These are phyloP conservation scores for Arthrobotrys entomopaga DNA, from an alignment of 2,329 filamentous ascomycete genomes.

Conservation along the genomic window DNA sequence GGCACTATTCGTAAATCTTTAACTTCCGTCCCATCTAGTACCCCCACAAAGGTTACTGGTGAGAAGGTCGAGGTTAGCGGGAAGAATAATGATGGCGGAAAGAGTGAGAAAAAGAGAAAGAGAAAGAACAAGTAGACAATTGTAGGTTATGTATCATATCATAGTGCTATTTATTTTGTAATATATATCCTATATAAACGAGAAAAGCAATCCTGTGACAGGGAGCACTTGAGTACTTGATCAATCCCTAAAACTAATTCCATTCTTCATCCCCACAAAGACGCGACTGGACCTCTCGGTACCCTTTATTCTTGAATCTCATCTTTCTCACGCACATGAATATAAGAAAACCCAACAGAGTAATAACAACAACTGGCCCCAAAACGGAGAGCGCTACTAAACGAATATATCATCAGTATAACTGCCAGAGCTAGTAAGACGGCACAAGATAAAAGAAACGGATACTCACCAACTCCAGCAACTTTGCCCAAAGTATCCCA, in stretches of 20 bases:
- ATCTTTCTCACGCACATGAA: slow-evolving; percentile 11
- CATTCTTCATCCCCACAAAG: slow-evolving; percentile 35
- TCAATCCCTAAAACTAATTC: slow-evolving; percentile 15
- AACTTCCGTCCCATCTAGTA: background rate
- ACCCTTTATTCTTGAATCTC: slow-evolving; percentile 21
- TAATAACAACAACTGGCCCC: slow-evolving; percentile 18
- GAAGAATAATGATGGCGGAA: slow-evolving; percentile 2
- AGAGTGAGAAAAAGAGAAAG: slow-evolving; percentile 45
- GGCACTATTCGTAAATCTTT: slow-evolving; percentile 43
- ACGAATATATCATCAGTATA: background rate
- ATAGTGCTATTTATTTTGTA: background rate
- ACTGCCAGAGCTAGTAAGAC: background rate
- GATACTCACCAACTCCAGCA: slow-evolving; percentile 31
- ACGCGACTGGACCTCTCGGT: slow-evolving; percentile 25
- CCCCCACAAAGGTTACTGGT: background rate
- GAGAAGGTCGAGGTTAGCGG: slow-evolving; percentile 42
- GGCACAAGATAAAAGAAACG: background rate
- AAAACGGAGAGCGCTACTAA: slow-evolving; percentile 27
- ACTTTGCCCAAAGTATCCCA: slow-evolving; percentile 24
- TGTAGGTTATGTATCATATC: slow-evolving; percentile 13
- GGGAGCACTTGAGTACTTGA: background rate
- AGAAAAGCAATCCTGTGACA: too few relatives aligned
- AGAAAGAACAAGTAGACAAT: slow-evolving; percentile 27
- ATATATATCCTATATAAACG: background rate
- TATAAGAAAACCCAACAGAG: slow-evolving; percentile 1